Conservation (phyloP, 192 early-diverging fungal genomes). For the Coemansia sp. region DNA sequence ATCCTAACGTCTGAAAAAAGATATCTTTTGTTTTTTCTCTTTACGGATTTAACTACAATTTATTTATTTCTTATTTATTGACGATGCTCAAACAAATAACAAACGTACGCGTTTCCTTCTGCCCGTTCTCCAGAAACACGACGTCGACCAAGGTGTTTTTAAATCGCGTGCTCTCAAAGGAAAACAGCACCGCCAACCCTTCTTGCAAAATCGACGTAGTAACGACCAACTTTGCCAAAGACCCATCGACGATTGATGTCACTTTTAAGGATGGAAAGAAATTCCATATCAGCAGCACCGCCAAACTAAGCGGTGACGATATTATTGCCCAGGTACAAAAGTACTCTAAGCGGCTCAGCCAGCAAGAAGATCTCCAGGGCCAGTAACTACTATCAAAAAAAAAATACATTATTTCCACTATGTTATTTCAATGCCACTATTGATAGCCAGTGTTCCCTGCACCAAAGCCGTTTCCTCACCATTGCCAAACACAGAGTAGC, state of each 20-base stretch:
- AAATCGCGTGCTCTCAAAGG: conserved; percentile 45
- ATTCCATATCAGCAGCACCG: conserved; percentile 32
- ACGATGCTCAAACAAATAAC: conserved; percentile 55
- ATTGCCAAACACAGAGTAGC: conserved; percentile 19
- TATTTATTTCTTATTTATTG: background rate
- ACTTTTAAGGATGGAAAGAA: conserved; percentile 53
- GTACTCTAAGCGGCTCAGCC: conserved; percentile 48
- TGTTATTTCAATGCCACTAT: conserved; percentile 13
- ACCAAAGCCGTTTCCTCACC: background rate
- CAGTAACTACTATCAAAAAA: conserved; percentile 19
- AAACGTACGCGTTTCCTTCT: conserved; percentile 46
- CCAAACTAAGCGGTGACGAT: conserved; percentile 40
- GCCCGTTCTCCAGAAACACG: conserved; percentile 42
- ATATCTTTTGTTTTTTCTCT: no score
- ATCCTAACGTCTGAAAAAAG: background rate
- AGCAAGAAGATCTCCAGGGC: conserved; percentile 53
- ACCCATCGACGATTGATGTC: conserved; percentile 42
- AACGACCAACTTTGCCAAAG: conserved; percentile 29
- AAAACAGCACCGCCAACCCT: conserved; percentile 48
- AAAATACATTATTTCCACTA: background rate
- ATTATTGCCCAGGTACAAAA: conserved; percentile 43
- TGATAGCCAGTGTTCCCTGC: conserved; percentile 26
- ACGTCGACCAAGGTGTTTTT: conserved; percentile 53
- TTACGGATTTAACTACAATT: conserved; percentile 3
- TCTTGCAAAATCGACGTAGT: conserved; percentile 50